Percentiles rank a stretch among this genome's conserved stretches.
Conservation (phyloP, 1,284 basidiomycete species). For the Cutaneotrichosporon sp. region DNA sequence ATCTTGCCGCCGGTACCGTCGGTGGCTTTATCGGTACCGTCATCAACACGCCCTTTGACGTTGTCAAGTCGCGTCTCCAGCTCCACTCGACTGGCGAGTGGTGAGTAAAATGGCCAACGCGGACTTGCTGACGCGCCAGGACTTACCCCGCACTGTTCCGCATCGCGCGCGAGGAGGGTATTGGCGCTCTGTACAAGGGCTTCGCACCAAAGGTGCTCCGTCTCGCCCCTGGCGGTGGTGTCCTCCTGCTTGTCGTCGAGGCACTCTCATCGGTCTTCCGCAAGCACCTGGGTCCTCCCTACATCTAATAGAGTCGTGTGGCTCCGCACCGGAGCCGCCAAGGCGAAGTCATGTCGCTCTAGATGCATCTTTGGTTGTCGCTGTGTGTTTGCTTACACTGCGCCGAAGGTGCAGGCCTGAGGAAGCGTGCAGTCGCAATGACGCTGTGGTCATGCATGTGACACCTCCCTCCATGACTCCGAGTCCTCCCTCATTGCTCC, state of each 20-base stretch:
- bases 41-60: conserved; percentile 58
- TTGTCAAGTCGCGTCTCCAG: conserved; percentile 91
- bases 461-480: too few species aligned
- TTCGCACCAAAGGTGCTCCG: conserved; percentile 72
- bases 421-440: too few species aligned
- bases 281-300: conserved; percentile 41
- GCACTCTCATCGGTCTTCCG: conserved; percentile 40
- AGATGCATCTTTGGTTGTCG: too few species aligned
- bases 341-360: too few species aligned
- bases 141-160: conserved; percentile 56
- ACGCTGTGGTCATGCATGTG: too few species aligned
- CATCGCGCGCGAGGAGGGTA: conserved; percentile 84
- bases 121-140: conserved; percentile 7
- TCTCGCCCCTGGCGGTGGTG: conserved; percentile 91
- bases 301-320: conserved; percentile 22
- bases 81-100: conserved; percentile 82
- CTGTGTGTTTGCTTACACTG: too few species aligned
- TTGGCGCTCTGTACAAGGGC: conserved; percentile 85
- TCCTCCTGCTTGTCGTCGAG: conserved; percentile 65
- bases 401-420: too few species aligned
- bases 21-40: conserved; percentile 81
- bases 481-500: too few species aligned
- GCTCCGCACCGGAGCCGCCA: too few species aligned
- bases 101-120: not conserved
- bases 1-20: conserved; percentile 81